A percentile compares a stretch with the other conserved stretches of the same genome.
Evolutionary conservation across 805 yeast species (phyloP).

Genomic region (Candida khao-thaluensis): DNA sequence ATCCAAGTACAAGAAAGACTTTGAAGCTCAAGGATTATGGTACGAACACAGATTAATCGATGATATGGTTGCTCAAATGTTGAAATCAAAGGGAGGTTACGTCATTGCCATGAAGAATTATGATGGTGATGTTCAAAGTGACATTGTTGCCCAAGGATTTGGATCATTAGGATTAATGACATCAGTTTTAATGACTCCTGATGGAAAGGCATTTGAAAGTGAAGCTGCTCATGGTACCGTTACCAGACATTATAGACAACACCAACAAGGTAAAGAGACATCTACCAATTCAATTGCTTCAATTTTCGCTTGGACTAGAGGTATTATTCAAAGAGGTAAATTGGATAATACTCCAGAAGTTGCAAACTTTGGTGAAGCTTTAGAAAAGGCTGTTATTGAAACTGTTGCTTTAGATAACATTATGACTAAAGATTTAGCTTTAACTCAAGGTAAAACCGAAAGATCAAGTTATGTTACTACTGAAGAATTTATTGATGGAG

Average conservation of each 20-base stretch:
- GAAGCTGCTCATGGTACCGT: slow-evolving; percentile 99
- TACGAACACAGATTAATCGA: slow-evolving; percentile 95
- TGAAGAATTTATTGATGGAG: slow-evolving; percentile 85
- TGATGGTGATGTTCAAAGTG: slow-evolving; percentile 97
- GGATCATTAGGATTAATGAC: slow-evolving; percentile 98
- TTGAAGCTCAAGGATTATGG: slow-evolving; percentile 85
- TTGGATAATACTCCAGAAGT: slow-evolving; percentile 87
- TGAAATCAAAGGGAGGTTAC: slow-evolving; percentile 92
- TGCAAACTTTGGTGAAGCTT: slow-evolving; percentile 67
- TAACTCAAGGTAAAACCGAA: slow-evolving; percentile 83
- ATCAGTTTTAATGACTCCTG: slow-evolving; percentile 94
- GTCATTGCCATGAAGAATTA: slow-evolving; percentile 96
- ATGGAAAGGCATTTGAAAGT: slow-evolving; percentile 90
- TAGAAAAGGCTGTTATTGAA: slow-evolving; percentile 83
- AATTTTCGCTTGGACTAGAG: slow-evolving; percentile 95
- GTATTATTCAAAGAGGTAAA: slow-evolving; percentile 88
- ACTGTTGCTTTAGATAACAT: slow-evolving; percentile 80
- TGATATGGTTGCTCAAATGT: slow-evolving; percentile 99
- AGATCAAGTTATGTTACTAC: slow-evolving; percentile 84
- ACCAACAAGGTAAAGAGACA: slow-evolving; percentile 95
- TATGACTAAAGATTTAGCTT: slow-evolving; percentile 96
- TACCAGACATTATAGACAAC: slow-evolving; percentile 93
- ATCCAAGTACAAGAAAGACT: slow-evolving; percentile 60
- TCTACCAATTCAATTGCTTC: slow-evolving; percentile 97
- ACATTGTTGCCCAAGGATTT: slow-evolving; percentile 96